phyloP scores from a whole-genome alignment of 352 stramenopile genomes.

The Ochromonadaceae sp. region DNA sequence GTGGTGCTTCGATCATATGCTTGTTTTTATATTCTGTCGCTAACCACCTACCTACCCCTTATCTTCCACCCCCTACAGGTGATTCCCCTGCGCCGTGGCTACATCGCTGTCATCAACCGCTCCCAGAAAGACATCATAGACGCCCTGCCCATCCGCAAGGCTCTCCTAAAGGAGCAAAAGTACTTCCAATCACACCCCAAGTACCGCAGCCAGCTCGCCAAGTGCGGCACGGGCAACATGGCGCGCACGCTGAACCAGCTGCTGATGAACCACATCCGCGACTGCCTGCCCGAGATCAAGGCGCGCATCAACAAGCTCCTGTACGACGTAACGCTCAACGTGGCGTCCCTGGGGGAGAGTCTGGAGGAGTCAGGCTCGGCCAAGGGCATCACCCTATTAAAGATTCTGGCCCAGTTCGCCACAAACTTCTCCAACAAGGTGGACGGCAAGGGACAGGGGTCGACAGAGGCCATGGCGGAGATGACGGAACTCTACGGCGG shows the following conservation, averaged over 20 bases:
- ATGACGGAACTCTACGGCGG: slow-evolving; percentile 86
- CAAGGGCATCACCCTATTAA: slow-evolving; percentile 79
- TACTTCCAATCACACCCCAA: slow-evolving; percentile 94
- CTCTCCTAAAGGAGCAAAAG: slow-evolving; percentile 29
- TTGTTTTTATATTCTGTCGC: no score
- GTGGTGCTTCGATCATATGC: no score
- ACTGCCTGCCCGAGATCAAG: slow-evolving; percentile 96
- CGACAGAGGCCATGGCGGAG: slow-evolving; percentile 30
- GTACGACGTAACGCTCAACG: slow-evolving; percentile 76
- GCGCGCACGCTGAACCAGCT: slow-evolving; percentile 93
- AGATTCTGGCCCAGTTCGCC: slow-evolving; percentile 76
- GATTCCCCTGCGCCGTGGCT: slow-evolving; percentile 90
- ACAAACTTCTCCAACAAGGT: slow-evolving; percentile 52
- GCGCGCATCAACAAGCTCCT: slow-evolving; percentile 88
- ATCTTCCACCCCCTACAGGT: slow-evolving; percentile 53
- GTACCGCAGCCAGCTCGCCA: slow-evolving; percentile 75
- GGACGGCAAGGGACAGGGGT: slow-evolving; percentile 39
- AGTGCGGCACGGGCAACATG: slow-evolving; percentile 88
- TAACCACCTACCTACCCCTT: not conserved
- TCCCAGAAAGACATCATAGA: slow-evolving; percentile 95
- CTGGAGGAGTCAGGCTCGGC: slow-evolving; percentile 65
- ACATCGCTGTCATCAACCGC: slow-evolving; percentile 96
- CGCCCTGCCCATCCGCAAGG: slow-evolving; percentile 80
- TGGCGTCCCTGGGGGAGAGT: slow-evolving; percentile 80
- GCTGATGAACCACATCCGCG: slow-evolving; percentile 95